A percentile compares a stretch with the other conserved stretches of the same genome.
phyloP scores from a whole-genome alignment of 345 rosid species.

The Rhizophora apiculata region DNA sequence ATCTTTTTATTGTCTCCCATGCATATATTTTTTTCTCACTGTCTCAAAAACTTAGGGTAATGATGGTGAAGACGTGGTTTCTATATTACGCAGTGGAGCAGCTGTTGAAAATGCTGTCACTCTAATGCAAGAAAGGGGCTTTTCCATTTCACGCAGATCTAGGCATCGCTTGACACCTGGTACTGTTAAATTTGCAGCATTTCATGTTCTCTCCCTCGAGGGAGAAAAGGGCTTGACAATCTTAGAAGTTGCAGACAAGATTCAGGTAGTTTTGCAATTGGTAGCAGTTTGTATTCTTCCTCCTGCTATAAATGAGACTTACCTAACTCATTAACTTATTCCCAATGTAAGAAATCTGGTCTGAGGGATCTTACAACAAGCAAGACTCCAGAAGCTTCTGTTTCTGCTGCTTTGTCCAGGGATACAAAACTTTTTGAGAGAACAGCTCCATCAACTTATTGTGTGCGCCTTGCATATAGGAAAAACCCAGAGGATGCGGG shows the following conservation, averaged over 20 bases:
- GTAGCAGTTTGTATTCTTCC: neutral
- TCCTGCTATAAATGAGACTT: neutral
- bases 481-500: conserved; percentile 71
- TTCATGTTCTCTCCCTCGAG: conserved; percentile 78
- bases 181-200: conserved; percentile 92
- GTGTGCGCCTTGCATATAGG: conserved; percentile 77
- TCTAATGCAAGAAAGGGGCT: conserved; percentile 83
- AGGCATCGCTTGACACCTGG: conserved; percentile 94
- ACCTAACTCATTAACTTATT: conserved; percentile 4
- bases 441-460: conserved; percentile 91
- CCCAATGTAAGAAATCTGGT: conserved; percentile 64
- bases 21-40: neutral
- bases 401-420: conserved; percentile 91
- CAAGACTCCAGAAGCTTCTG: conserved; percentile 96
- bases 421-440: conserved; percentile 91
- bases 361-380: conserved; percentile 87
- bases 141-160: conserved; percentile 67
- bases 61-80: conserved; percentile 61
- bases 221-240: conserved; percentile 72
- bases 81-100: conserved; percentile 67
- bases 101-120: conserved; percentile 85
- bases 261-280: conserved; percentile 55
- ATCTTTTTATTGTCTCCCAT: neutral
- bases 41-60: conserved; percentile 40
- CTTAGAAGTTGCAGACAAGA: conserved; percentile 85